phyloP scores from a whole-genome alignment of 345 rosid genomes.

The Nephelium lappaceum region DNA sequence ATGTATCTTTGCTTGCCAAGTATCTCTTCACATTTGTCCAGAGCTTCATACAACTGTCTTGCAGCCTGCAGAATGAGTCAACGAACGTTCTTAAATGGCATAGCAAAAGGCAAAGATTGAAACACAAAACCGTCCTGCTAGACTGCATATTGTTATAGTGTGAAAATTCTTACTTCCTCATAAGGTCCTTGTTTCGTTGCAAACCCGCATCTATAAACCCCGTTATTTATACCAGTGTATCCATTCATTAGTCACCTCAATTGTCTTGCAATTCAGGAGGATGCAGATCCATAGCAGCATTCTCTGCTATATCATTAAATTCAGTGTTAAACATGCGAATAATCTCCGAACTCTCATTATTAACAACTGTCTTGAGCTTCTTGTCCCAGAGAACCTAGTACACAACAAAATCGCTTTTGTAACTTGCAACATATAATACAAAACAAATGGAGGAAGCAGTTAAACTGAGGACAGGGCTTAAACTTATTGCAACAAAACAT shows the following conservation, averaged over 20 bases:
- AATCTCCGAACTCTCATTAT: conserved; percentile 62
- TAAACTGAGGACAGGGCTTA: neutral
- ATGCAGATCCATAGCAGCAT: conserved; percentile 52
- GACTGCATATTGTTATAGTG: neutral
- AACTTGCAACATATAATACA: conserved; percentile 22
- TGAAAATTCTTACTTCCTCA: conserved; percentile 46
- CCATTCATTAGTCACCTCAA: conserved; percentile 54
- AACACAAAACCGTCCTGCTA: neutral
- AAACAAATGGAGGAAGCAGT: neutral
- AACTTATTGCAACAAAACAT: conserved; percentile 32
- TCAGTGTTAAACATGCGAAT: conserved; percentile 55
- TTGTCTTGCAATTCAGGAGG: conserved; percentile 43
- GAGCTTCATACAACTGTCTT: conserved; percentile 60
- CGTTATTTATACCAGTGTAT: conserved; percentile 48
- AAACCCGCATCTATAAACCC: conserved; percentile 56
- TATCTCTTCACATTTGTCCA: conserved; percentile 77
- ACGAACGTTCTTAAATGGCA: neutral
- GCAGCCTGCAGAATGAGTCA: conserved; percentile 54
- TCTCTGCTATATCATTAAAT: conserved; percentile 50
- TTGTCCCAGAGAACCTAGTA: conserved; percentile 61
- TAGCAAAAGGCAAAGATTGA: neutral
- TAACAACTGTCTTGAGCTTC: conserved; percentile 63
- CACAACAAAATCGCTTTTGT: conserved; percentile 13
- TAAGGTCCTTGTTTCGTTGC: conserved; percentile 59
- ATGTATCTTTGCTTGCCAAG: conserved; percentile 69